Conservation (phyloP, 306 rosid genomes). For the Acacia acuminata region DNA sequence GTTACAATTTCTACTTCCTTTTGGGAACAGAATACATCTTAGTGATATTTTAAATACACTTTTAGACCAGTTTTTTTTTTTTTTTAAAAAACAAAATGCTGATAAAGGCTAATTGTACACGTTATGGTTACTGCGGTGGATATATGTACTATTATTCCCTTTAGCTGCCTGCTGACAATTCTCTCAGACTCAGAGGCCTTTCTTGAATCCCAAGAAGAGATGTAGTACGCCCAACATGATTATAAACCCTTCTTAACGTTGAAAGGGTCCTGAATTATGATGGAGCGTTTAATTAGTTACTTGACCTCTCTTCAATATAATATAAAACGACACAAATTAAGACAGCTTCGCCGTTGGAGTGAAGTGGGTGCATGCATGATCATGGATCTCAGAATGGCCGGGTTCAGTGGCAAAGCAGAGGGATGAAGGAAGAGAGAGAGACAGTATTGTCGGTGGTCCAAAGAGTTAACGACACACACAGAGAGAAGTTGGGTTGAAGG, state of each 20-base stretch:
- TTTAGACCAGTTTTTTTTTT: background rate
- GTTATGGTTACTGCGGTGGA: background rate
- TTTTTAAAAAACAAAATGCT: no score
- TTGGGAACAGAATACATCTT: background rate
- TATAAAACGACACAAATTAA: background rate
- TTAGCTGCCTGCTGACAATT: background rate
- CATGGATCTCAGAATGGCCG: background rate
- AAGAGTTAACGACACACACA: background rate
- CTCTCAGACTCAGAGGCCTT: background rate
- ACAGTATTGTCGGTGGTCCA: background rate
- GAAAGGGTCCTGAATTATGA: background rate
- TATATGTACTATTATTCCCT: background rate
- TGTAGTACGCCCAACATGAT: background rate
- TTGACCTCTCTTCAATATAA: background rate
- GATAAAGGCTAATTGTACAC: no score
- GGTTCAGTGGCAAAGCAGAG: background rate
- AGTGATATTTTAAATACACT: background rate
- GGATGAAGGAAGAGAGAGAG: constrained; percentile 9
- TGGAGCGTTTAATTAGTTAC: background rate
- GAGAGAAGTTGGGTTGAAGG: background rate
- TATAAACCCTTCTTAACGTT: background rate
- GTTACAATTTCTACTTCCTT: background rate
- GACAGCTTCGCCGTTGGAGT: background rate
- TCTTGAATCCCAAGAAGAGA: background rate
- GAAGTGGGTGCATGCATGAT: background rate